Conservation (phyloP, 2,329 filamentous ascomycete species). For the Fusarium protoensiforme region DNA sequence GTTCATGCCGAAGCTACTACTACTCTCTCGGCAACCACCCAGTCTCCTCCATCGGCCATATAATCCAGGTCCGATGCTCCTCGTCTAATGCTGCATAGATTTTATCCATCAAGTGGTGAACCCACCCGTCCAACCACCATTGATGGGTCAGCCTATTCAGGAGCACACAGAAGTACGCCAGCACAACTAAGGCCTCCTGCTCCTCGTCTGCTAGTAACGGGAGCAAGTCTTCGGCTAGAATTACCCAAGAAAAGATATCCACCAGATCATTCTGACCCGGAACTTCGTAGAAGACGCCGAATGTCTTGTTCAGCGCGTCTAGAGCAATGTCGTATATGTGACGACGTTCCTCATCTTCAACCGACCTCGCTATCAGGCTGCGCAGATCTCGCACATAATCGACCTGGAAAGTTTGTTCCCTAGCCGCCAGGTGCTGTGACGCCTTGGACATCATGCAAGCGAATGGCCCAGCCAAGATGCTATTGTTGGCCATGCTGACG, state of each 20-base stretch:
- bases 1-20: too few relatives aligned
- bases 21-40: neutral
- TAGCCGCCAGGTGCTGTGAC: neutral
- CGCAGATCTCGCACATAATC: neutral
- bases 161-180: neutral
- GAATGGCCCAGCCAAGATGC: neutral
- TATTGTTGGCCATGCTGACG: neutral
- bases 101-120: neutral
- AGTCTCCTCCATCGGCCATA: neutral
- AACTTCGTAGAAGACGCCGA: neutral
- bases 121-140: neutral
- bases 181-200: neutral
- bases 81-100: neutral
- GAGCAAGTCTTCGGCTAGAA: neutral
- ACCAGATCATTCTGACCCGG: neutral
- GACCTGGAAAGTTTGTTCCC: neutral
- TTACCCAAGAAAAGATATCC: neutral
- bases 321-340: neutral
- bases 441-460: neutral
- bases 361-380: neutral
- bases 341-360: neutral
- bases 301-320: neutral
- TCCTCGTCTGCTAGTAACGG: neutral
- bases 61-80: neutral
- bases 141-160: neutral